A percentile compares a stretch with the other conserved stretches of the same genome.
Evolutionary conservation across 2,329 filamentous ascomycete genomes (phyloP).

Genomic region (Pseudocercospora crystallina): DNA sequence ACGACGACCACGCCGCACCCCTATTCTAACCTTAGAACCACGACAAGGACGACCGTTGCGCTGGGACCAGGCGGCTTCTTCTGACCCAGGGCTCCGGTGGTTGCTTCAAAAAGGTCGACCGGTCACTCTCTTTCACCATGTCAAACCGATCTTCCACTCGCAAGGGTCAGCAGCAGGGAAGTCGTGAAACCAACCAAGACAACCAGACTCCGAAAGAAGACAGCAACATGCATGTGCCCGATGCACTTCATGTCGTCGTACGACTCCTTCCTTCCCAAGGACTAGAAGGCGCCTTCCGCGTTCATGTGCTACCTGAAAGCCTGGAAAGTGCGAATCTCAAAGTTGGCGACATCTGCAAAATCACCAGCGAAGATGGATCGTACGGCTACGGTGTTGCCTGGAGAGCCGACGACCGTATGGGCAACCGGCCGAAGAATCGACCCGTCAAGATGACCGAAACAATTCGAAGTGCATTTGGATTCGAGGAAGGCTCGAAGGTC

Average conservation of each 20-base stretch:
- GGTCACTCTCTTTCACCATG: too few species aligned
- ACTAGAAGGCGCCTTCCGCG: conserved; percentile 59
- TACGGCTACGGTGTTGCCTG: conserved; percentile 63
- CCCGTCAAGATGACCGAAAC: conserved; percentile 71
- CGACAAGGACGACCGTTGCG: too few species aligned
- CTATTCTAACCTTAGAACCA: too few species aligned
- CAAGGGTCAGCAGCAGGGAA: too few species aligned
- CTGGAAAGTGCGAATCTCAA: conserved; percentile 56
- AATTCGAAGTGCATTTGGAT: conserved; percentile 69
- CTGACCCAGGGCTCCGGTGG: too few species aligned
- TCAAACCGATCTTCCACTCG: too few species aligned
- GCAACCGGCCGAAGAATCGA: conserved; percentile 61
- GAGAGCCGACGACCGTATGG: conserved; percentile 52
- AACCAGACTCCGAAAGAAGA: too few species aligned
- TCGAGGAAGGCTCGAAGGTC: conserved; percentile 71
- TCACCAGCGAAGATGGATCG: conserved; percentile 45
- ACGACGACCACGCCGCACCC: too few species aligned
- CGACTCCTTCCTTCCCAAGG: conserved; percentile 41
- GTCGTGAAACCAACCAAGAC: too few species aligned
- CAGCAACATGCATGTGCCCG: conserved; percentile 18
- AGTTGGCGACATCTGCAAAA: conserved; percentile 59
- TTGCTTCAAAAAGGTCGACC: too few species aligned
- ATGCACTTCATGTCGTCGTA: conserved; percentile 48
- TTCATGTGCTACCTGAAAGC: conserved; percentile 57
- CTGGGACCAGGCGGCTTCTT: too few species aligned